Base-by-base conservation (phyloP, 805 yeast genomes). In the Ogataea allantospora region DNA sequence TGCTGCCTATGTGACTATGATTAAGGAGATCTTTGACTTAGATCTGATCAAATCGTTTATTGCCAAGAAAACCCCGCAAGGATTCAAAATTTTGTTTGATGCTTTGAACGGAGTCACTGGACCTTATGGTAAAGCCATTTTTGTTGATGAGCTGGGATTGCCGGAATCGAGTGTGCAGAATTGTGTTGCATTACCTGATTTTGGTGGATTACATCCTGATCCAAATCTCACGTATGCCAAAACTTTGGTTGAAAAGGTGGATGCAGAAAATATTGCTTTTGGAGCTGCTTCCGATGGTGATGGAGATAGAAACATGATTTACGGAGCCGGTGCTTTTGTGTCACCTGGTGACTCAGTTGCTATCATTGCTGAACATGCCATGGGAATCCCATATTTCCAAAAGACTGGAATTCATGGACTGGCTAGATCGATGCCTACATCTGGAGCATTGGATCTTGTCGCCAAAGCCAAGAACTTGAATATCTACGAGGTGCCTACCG, bases 271-370 rank as follows among this genome's bases (percentile, higher is more conserved):
- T 42, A 85, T 89, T 49, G 85, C 91, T 6, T 91, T 91, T 60
- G 99, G 99, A 47, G 98, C 98, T 25, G 98, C 98, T 7, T 84
- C 95, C n/a, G 99, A 88, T 60, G 99, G 99, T 63, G 99, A 91
- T 55, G 99, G 99, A 63, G 99, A 91, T 61, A 80, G 99, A 68
- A 91, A 91, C 63, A 91, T 91, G 99, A 91, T 91, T 56, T 93
- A 93, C 63, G 99, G 99, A 43, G 88, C 87, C 27, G 83, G 83
- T 31, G 77, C 97, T 2, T 91, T 91, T 63, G 98, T 91, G 10
- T 88, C 97, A 1, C 99, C 99, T 7, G 98, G 99, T 60, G 99
- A 91, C 63, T 85, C 95, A 4, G 98, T 91, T 22, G 98, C 99
- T 28, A 91, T 91, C 50, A 91, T 91, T 60, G 89, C 97, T 12